phyloP scores from a whole-genome alignment of 441 rosid genomes.

The Pelargonium cotyledonis region DNA sequence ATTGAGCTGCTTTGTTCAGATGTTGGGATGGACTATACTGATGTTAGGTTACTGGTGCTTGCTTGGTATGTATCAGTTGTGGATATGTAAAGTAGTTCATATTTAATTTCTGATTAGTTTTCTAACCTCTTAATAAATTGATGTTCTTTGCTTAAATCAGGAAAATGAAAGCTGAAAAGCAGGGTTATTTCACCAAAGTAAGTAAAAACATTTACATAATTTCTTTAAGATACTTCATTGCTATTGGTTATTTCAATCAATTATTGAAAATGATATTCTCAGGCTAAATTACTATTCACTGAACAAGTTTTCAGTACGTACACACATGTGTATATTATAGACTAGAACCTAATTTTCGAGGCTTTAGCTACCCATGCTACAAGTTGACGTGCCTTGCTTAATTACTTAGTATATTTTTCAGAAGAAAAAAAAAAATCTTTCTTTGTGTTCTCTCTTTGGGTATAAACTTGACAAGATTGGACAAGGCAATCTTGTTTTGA shows the following conservation, averaged over 20 bases:
- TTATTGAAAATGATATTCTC: background rate
- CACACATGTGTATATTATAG: background rate
- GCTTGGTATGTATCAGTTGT: slow-evolving; percentile 37
- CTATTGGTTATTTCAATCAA: background rate
- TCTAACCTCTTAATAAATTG: slow-evolving; percentile 8
- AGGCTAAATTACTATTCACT: no score
- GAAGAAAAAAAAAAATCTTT: no score
- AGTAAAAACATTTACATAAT: slow-evolving; percentile 5
- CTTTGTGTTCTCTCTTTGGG: no score
- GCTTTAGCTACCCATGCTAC: background rate
- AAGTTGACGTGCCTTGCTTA: no score
- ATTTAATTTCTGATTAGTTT: slow-evolving; percentile 2
- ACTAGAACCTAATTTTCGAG: background rate
- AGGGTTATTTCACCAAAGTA: slow-evolving; percentile 51
- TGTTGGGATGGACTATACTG: slow-evolving; percentile 38
- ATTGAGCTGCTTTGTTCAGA: slow-evolving; percentile 44
- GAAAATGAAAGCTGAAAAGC: slow-evolving; percentile 49
- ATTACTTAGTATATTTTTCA: no score
- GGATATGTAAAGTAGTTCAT: background rate
- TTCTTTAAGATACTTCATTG: background rate
- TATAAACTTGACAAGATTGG: no score
- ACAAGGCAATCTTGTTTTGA: no score
- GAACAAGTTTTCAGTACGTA: background rate
- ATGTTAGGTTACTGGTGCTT: slow-evolving; percentile 47
- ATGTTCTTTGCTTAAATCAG: slow-evolving; percentile 23